A percentile compares a stretch with the other conserved stretches of the same genome.
phyloP scores from a whole-genome alignment of 371 early-diverging fungal genomes.

The Mortierella polycephala region DNA sequence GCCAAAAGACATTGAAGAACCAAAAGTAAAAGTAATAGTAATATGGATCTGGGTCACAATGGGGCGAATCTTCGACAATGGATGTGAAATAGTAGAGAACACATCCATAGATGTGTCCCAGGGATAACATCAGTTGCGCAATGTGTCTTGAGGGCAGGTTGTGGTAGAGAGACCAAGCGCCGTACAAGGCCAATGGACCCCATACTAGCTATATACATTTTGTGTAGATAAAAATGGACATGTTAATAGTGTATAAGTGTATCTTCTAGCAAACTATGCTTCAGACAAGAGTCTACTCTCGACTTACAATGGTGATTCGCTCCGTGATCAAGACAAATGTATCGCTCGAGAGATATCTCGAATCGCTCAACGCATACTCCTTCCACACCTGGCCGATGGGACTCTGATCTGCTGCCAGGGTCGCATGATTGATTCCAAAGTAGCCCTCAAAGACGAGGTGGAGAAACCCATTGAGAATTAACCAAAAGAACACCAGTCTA shows the following conservation, averaged over 20 bases:
- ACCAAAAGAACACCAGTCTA: conserved; percentile 77
- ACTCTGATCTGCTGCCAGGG: conserved; percentile 69
- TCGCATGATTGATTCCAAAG: conserved; percentile 69
- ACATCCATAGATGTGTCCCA: conserved; percentile 80
- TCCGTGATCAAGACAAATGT: conserved; percentile 81
- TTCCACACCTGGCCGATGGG: conserved; percentile 87
- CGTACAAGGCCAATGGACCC: conserved; percentile 78
- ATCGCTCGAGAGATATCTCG: conserved; percentile 84
- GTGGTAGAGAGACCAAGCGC: conserved; percentile 70
- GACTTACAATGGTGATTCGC: conserved; percentile 80
- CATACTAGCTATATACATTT: conserved; percentile 61
- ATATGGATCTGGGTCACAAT: conserved; percentile 70
- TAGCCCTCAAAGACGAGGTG: conserved; percentile 90
- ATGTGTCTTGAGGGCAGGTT: conserved; percentile 72
- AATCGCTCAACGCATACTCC: conserved; percentile 90
- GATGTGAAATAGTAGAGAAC: conserved; percentile 77
- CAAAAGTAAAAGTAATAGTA: conserved; percentile 85
- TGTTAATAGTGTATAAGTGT: neutral
- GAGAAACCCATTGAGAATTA: conserved; percentile 73
- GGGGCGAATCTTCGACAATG: conserved; percentile 65
- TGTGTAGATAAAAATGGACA: neutral
- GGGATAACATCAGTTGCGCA: conserved; percentile 72
- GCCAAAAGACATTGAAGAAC: conserved; percentile 74
- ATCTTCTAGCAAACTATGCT: neutral
- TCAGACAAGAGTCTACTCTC: conserved; percentile 1